Conservation (phyloP, 257 asterid genomes). For the Penstemon newberryi region DNA sequence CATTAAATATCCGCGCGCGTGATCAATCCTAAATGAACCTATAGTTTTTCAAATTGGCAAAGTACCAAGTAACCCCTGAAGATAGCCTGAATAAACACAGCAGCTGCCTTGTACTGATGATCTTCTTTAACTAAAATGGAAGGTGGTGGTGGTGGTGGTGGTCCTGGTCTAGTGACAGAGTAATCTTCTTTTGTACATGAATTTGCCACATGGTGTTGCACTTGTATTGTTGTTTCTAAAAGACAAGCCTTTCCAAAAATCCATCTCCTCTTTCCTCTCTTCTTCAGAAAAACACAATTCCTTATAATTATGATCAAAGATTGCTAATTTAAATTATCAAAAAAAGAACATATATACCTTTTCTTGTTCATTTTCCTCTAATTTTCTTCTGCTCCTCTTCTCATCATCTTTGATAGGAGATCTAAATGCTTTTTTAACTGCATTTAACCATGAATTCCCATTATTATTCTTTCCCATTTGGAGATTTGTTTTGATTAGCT, state of each 20-base stretch:
- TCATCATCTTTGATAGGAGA: conserved; percentile 54
- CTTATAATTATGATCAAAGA: neutral
- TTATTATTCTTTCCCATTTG: conserved; percentile 61
- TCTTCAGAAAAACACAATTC: conserved; percentile 38
- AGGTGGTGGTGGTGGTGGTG: conserved; percentile 3
- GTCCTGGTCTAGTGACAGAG: conserved; percentile 33
- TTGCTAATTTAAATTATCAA: neutral
- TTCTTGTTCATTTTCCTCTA: conserved; percentile 46
- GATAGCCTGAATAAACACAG: conserved; percentile 60
- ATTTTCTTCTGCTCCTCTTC: conserved; percentile 40
- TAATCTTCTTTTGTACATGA: conserved; percentile 27
- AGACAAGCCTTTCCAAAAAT: conserved; percentile 42
- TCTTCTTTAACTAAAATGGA: conserved; percentile 28
- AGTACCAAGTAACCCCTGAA: conserved; percentile 87
- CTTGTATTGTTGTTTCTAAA: conserved; percentile 56
- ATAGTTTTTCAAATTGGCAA: no score
- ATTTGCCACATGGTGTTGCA: conserved; percentile 38
- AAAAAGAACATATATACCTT: conserved; percentile 36
- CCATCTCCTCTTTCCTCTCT: conserved; percentile 76
- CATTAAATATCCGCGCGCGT: no score
- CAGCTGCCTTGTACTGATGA: conserved; percentile 32
- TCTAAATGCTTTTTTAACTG: conserved; percentile 71
- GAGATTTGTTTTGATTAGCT: neutral
- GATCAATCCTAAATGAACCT: no score
- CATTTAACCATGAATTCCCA: conserved; percentile 67